phyloP scores from a whole-genome alignment of 176 grass and related monocot genomes.

The Oryza punctata region DNA sequence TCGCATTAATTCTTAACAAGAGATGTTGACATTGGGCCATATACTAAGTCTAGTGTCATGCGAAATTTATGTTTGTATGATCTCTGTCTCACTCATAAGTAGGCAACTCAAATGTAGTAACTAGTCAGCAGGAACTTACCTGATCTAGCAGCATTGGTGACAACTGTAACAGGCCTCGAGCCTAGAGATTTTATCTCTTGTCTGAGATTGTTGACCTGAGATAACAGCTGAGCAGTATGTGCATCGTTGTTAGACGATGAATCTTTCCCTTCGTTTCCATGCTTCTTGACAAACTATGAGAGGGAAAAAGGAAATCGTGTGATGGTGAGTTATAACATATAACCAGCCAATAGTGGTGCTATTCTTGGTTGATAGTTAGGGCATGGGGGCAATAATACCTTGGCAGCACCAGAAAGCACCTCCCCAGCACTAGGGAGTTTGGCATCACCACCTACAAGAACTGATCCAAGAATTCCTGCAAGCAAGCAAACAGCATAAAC shows the following conservation, averaged over 20 bases:
- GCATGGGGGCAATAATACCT: not conserved
- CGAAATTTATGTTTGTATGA: not conserved
- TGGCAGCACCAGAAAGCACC: conserved; percentile 31
- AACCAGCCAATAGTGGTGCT: not conserved
- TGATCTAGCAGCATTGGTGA: conserved; percentile 38
- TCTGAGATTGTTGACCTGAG: conserved; percentile 51
- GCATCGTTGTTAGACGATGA: not conserved
- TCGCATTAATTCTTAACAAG: not conserved
- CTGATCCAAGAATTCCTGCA: conserved; percentile 41
- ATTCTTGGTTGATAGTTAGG: not conserved
- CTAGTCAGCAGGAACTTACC: conserved; percentile 19
- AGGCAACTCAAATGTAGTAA: not conserved
- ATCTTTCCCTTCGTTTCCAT: not conserved
- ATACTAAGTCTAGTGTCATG: not conserved
- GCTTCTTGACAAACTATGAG: conserved; percentile 18
- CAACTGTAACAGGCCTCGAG: conserved; percentile 39
- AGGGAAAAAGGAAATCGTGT: not conserved
- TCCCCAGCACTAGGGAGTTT: conserved; percentile 20
- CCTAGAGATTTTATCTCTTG: conserved; percentile 39
- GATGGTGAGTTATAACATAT: not conserved
- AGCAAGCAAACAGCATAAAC: not conserved
- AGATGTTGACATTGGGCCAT: not conserved
- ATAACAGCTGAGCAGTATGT: not conserved
- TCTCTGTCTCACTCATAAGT: not conserved
- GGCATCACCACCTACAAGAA: conserved; percentile 6